These are phyloP conservation scores for Coniella vitis DNA, from an alignment of 2,329 filamentous ascomycete genomes.

Conservation along the genomic window DNA sequence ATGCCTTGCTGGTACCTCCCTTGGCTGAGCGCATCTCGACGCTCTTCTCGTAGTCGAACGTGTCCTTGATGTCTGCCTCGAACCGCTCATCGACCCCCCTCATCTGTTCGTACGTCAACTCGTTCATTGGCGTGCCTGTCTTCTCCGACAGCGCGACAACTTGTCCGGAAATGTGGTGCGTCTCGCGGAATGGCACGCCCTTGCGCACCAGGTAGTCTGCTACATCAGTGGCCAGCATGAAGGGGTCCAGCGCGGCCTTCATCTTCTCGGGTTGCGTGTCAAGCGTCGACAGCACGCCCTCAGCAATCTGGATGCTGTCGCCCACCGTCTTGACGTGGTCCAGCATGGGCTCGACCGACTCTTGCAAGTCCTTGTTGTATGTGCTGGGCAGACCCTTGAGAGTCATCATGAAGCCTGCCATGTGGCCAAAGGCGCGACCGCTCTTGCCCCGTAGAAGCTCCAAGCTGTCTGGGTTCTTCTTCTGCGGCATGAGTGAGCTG, in stretches of 20 bases:
- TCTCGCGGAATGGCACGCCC: slow-evolving; percentile 71
- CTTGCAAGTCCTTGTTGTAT: slow-evolving; percentile 60
- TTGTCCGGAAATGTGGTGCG: slow-evolving; percentile 69
- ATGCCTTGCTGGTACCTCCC: slow-evolving; percentile 69
- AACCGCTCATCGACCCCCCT: slow-evolving; percentile 63
- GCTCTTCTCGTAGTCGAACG: slow-evolving; percentile 75
- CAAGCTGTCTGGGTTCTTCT: slow-evolving; percentile 74
- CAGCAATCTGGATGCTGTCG: slow-evolving; percentile 70
- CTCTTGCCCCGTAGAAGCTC: slow-evolving; percentile 58
- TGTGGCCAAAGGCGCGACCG: slow-evolving; percentile 36
- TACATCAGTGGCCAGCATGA: slow-evolving; percentile 63
- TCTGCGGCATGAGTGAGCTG: slow-evolving; percentile 71
- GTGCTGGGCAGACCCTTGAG: slow-evolving; percentile 76
- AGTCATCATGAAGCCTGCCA: slow-evolving; percentile 56
- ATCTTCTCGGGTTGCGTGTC: slow-evolving; percentile 66
- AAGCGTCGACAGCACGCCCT: slow-evolving; percentile 71
- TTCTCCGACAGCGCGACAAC: slow-evolving; percentile 64
- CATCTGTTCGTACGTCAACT: slow-evolving; percentile 59
- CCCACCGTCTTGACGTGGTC: slow-evolving; percentile 68
- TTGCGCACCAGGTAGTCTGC: slow-evolving; percentile 58
- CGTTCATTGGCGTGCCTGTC: slow-evolving; percentile 59
- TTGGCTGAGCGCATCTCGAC: slow-evolving; percentile 73
- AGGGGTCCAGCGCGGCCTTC: slow-evolving; percentile 44
- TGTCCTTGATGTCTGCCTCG: slow-evolving; percentile 60
- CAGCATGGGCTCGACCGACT: slow-evolving; percentile 68